Percentiles rank a stretch among this genome's conserved stretches.
Conservation (phyloP, 176 grass and related monocot species). For the Oryza glaberrima region DNA sequence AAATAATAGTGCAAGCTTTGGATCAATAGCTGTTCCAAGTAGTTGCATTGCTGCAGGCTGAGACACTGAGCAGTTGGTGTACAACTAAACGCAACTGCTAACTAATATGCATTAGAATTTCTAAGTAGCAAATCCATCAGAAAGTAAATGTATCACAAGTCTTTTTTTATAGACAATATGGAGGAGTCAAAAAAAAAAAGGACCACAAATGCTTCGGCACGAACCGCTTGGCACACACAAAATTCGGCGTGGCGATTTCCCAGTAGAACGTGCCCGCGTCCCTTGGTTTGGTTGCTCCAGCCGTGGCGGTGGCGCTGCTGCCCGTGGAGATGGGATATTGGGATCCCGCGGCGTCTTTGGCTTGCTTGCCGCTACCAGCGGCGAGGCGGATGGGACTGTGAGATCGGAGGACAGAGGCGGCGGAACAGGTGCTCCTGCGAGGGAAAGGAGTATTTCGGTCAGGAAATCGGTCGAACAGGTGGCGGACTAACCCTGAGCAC, state of each 20-base stretch:
- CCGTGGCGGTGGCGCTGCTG: neutral
- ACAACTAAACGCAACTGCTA: neutral
- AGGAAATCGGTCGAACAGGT: slow-evolving; percentile 7
- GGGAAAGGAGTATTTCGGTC: neutral
- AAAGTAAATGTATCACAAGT: slow-evolving; percentile 3
- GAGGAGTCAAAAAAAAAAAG: neutral
- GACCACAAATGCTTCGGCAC: neutral
- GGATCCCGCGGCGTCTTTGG: neutral
- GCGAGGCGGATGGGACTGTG: no score
- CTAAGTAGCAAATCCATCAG: neutral
- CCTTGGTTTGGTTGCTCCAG: neutral
- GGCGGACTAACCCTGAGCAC: neutral
- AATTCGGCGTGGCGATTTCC: neutral
- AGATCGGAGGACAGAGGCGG: no score
- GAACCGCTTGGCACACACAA: neutral
- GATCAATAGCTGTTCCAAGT: neutral
- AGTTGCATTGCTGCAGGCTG: neutral
- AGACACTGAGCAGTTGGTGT: neutral
- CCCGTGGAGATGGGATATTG: neutral
- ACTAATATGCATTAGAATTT: neutral
- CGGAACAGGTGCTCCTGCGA: neutral
- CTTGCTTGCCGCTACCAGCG: neutral
- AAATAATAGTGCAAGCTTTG: neutral
- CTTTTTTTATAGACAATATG: neutral
- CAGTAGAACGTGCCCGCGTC: no score